Evolutionary conservation across 1,139 yeast species (phyloP).

Genomic region (Geotrichum aggregatum): DNA sequence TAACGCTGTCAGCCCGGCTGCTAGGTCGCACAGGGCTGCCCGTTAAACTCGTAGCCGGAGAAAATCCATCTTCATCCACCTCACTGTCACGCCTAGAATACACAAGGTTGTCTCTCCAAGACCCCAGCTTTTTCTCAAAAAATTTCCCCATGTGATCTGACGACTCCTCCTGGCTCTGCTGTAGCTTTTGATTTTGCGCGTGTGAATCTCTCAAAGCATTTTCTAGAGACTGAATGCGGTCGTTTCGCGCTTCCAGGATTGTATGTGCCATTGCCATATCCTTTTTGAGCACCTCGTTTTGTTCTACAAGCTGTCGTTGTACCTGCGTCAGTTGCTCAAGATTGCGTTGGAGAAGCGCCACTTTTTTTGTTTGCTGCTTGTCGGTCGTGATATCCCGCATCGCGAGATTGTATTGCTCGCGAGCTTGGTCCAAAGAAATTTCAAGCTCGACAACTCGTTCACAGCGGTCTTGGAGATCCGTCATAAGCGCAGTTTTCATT

Average conservation of each 20-base stretch:
- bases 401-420: conserved; percentile 38
- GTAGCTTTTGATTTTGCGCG: no score
- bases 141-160: conserved; percentile 44
- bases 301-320: conserved; percentile 46
- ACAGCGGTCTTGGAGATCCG: conserved; percentile 44
- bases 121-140: conserved; percentile 51
- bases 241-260: conserved; percentile 57
- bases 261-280: conserved; percentile 54
- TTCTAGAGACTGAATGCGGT: conserved; percentile 56
- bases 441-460: conserved; percentile 46
- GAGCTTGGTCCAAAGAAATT: conserved; percentile 40
- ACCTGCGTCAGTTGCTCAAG: conserved; percentile 45
- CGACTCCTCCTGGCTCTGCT: conserved; percentile 40
- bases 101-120: conserved; percentile 44
- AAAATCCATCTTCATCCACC: no score
- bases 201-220: conserved; percentile 51
- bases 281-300: conserved; percentile 44
- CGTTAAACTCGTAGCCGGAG: background rate
- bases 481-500: conserved; percentile 40
- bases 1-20: background rate
- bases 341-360: conserved; percentile 45
- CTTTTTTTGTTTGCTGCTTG: conserved; percentile 39
- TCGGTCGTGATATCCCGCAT: conserved; percentile 31
- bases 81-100: conserved; percentile 26
- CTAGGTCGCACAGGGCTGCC: background rate